Evolutionary conservation across 768 basidiomycete species (phyloP).

Genomic region (Suillus luteus): DNA sequence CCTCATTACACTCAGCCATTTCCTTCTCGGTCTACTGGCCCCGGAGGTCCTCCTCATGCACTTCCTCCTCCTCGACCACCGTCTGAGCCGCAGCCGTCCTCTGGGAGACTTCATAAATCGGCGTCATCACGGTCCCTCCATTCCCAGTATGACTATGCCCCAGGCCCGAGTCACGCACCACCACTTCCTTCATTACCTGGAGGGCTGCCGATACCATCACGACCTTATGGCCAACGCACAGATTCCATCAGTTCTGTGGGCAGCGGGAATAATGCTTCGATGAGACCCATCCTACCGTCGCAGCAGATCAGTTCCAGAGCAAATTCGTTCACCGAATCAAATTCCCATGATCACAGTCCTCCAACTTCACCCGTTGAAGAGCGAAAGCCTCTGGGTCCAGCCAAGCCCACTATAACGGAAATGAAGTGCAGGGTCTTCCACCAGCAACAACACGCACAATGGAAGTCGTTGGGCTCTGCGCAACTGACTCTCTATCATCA

Average conservation of each 20-base stretch:
- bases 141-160: conserved; percentile 50
- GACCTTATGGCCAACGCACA: conserved; percentile 22
- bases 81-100: conserved; percentile 42
- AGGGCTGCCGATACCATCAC: conserved; percentile 34
- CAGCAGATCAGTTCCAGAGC: conserved; percentile 54
- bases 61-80: conserved; percentile 43
- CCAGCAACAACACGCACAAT: conserved; percentile 94
- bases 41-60: conserved; percentile 17
- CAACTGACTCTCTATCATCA: conserved; percentile 86
- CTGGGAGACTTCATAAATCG: conserved; percentile 47
- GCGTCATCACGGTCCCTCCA: conserved; percentile 61
- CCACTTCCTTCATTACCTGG: conserved; percentile 42
- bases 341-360: conserved; percentile 74
- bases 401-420: conserved; percentile 76
- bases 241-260: conserved; percentile 20
- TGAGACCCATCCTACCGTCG: conserved; percentile 64
- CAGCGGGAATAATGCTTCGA: conserved; percentile 33
- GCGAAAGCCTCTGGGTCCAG: conserved; percentile 58
- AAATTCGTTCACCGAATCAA: conserved; percentile 51
- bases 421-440: conserved; percentile 99
- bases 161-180: conserved; percentile 28
- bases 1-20: conserved; percentile 17
- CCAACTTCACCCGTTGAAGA: conserved; percentile 78
- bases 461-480: conserved; percentile 92
- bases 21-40: conserved; percentile 17